Conservation (phyloP, 225 moss, liverwort and hornwort species). For the Anthoceros angustus region DNA sequence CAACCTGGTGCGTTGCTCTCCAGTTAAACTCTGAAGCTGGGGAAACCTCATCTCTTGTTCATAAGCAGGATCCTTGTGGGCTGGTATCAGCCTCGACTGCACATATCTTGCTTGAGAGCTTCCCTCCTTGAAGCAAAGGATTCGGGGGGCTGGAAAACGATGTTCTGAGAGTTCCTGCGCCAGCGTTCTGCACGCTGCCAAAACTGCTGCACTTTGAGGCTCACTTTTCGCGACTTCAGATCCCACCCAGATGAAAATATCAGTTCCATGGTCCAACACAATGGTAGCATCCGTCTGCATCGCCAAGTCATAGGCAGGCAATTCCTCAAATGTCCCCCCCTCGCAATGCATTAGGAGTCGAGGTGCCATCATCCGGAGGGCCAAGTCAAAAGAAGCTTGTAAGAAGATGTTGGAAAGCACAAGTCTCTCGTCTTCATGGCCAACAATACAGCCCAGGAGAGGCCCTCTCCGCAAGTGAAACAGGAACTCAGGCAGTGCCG, state of each 20-base stretch:
- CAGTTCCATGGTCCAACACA: conserved; percentile 95
- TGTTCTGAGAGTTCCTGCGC: conserved; percentile 88
- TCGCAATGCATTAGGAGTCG: conserved; percentile 97
- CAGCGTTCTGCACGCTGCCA: conserved; percentile 83
- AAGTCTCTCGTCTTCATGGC: conserved; percentile 97
- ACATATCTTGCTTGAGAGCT: conserved; percentile 94
- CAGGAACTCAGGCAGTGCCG: conserved; percentile 77
- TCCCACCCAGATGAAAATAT: conserved; percentile 96
- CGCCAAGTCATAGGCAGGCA: conserved; percentile 85
- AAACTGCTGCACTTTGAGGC: conserved; percentile 50
- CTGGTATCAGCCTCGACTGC: conserved; percentile 84
- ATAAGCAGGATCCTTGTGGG: conserved; percentile 80
- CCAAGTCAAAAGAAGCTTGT: conserved; percentile 89
- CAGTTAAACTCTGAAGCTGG: conserved; percentile 44
- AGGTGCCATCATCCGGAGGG: conserved; percentile 94
- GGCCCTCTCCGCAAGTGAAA: conserved; percentile 90
- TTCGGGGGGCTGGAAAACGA: conserved; percentile 87
- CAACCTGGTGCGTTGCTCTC: conserved; percentile 65
- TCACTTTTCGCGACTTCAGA: conserved; percentile 68
- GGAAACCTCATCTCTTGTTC: conserved; percentile 99
- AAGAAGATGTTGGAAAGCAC: conserved; percentile 74
- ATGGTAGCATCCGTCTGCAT: conserved; percentile 88
- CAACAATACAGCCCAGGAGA: conserved; percentile 71
- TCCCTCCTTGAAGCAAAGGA: conserved; percentile 86
- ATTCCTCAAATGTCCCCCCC: conserved; percentile 94